A percentile compares a stretch with the other conserved stretches of the same genome.
Conservation (phyloP, 1,284 basidiomycete species). For the Rhodotorula sp. region DNA sequence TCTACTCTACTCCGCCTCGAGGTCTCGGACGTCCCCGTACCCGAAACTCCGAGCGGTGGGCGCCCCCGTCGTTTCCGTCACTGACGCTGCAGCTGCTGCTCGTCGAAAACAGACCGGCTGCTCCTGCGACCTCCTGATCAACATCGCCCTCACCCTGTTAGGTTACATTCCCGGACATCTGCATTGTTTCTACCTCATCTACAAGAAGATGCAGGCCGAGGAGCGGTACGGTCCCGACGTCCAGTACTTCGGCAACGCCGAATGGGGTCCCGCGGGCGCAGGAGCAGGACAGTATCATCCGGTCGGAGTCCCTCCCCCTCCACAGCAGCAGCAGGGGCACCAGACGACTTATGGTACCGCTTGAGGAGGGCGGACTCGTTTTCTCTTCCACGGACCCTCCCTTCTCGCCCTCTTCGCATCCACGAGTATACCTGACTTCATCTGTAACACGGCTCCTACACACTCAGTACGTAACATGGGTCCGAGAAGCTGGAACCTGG, state of each 20-base stretch:
- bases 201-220: slow-evolving; percentile 4
- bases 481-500: too few species aligned
- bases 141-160: slow-evolving; percentile 4
- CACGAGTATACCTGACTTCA: too few species aligned
- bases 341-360: slow-evolving; percentile 15
- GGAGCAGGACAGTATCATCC: neutral
- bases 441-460: too few species aligned
- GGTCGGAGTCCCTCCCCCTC: neutral
- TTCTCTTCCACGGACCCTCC: neutral
- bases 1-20: too few species aligned
- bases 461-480: too few species aligned
- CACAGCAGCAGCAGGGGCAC: slow-evolving; percentile 1
- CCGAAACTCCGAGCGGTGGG: too few species aligned
- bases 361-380: neutral
- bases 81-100: too few species aligned
- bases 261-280: neutral
- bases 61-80: too few species aligned
- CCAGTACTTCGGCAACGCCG: slow-evolving; percentile 10
- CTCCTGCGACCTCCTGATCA: slow-evolving; percentile 12
- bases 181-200: slow-evolving; percentile 5
- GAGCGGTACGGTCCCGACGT: slow-evolving; percentile 4
- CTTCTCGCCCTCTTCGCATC: neutral
- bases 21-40: too few species aligned
- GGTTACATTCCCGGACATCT: slow-evolving; percentile 13
- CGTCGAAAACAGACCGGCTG: slow-evolving; percentile 5